Evolutionary conservation across 2,329 filamentous ascomycete species (phyloP).

Genomic region (Neopestalotiopsis sp.): DNA sequence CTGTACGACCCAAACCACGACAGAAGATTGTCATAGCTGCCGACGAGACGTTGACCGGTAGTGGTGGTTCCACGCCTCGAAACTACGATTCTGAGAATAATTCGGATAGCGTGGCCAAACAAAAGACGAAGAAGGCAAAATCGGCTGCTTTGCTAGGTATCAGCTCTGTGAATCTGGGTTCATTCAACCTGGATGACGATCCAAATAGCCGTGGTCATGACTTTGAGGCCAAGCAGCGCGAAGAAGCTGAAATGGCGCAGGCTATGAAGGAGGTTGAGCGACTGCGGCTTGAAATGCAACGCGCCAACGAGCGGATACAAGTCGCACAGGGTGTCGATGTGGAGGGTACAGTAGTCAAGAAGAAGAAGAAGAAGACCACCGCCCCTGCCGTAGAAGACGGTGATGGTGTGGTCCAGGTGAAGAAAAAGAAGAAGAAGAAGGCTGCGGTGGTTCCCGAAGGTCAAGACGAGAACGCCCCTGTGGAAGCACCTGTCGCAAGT

Average conservation of each 20-base stretch:
- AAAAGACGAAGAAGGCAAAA: slow-evolving; percentile 57
- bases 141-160: slow-evolving; percentile 75
- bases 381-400: slow-evolving; percentile 17
- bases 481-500: slow-evolving; percentile 6
- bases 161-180: slow-evolving; percentile 81
- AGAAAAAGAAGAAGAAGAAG: slow-evolving; percentile 57
- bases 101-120: slow-evolving; percentile 53
- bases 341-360: slow-evolving; percentile 70
- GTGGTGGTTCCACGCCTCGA: slow-evolving; percentile 53
- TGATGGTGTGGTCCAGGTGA: slow-evolving; percentile 31
- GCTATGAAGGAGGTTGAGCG: slow-evolving; percentile 90
- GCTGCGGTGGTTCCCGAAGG: slow-evolving; percentile 31
- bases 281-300: slow-evolving; percentile 86
- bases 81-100: slow-evolving; percentile 61
- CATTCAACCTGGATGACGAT: slow-evolving; percentile 70
- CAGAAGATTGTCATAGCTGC: slow-evolving; percentile 71
- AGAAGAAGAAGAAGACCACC: slow-evolving; percentile 67
- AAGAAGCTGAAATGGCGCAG: slow-evolving; percentile 86
- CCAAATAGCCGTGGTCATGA: slow-evolving; percentile 48
- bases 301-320: slow-evolving; percentile 76
- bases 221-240: slow-evolving; percentile 70
- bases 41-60: slow-evolving; percentile 72
- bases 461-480: slow-evolving; percentile 24
- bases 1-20: slow-evolving; percentile 46
- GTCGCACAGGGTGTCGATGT: slow-evolving; percentile 70